A percentile compares a stretch with the other conserved stretches of the same genome.
phyloP scores from a whole-genome alignment of 1,284 basidiomycete genomes.

The Ustilago xerochloae region DNA sequence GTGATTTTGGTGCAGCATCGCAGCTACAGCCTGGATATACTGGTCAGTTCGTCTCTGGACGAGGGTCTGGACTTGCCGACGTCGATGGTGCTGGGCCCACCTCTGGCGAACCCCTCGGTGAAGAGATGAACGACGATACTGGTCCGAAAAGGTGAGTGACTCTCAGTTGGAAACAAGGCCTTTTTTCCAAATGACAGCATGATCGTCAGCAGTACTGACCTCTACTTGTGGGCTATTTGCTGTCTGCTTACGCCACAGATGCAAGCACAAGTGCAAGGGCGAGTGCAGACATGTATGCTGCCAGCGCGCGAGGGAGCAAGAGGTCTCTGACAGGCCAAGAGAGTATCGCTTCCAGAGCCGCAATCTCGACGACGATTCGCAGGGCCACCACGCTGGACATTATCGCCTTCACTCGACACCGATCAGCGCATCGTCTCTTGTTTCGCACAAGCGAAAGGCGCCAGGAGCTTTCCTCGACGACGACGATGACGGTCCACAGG shows the following conservation, averaged over 20 bases:
- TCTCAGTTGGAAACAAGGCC: neutral
- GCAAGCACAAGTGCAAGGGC: slow-evolving; percentile 56
- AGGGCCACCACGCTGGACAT: too few relatives aligned
- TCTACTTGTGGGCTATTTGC: neutral
- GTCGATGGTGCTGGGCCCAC: too few relatives aligned
- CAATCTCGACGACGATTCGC: neutral
- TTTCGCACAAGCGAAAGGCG: slow-evolving; percentile 23
- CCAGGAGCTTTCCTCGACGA: neutral
- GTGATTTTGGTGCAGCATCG: neutral
- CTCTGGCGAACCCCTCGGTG: neutral
- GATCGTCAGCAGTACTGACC: too few relatives aligned
- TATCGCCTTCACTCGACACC: too few relatives aligned
- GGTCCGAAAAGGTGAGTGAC: slow-evolving; percentile 43
- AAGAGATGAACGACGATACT: neutral
- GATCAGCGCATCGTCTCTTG: neutral
- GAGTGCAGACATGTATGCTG: slow-evolving; percentile 66
- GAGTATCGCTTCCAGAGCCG: slow-evolving; percentile 19
- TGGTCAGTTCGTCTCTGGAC: too few relatives aligned
- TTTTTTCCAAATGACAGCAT: neutral
- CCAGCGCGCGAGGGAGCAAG: slow-evolving; percentile 24
- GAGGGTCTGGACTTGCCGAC: too few relatives aligned
- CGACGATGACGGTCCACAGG: slow-evolving; percentile 15
- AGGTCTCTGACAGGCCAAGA: neutral
- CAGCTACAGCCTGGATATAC: neutral
- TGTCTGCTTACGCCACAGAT: slow-evolving; percentile 9